These are phyloP conservation scores for Exophiala calicioides DNA, from an alignment of 2,329 filamentous ascomycete species.

Conservation along the genomic window DNA sequence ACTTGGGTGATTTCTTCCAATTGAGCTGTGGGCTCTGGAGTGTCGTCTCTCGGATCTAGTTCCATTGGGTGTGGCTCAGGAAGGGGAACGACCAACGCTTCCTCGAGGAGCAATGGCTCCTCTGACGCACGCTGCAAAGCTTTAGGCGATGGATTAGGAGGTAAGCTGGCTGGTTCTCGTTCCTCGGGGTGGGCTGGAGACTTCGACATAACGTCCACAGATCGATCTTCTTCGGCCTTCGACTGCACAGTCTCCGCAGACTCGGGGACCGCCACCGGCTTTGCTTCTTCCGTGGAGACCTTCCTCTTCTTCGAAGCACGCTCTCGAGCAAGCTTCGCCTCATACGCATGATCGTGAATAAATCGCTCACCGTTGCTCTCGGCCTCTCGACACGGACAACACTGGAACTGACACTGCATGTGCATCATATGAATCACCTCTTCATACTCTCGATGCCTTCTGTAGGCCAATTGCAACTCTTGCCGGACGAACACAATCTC, in stretches of 20 bases:
- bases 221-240: neutral
- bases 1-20: slow-evolving; percentile 33
- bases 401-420: slow-evolving; percentile 52
- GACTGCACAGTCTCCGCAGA: neutral
- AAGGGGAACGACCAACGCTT: slow-evolving; percentile 28
- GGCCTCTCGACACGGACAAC: slow-evolving; percentile 50
- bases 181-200: neutral
- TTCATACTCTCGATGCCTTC: slow-evolving; percentile 50
- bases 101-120: slow-evolving; percentile 18
- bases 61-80: slow-evolving; percentile 26
- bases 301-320: slow-evolving; percentile 25
- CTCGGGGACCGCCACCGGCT: no score
- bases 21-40: slow-evolving; percentile 26
- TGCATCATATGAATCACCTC: slow-evolving; percentile 57
- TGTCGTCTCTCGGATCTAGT: slow-evolving; percentile 15
- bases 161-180: slow-evolving; percentile 4
- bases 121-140: neutral
- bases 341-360: slow-evolving; percentile 42
- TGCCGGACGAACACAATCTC: slow-evolving; percentile 49
- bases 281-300: slow-evolving; percentile 14
- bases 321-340: slow-evolving; percentile 22
- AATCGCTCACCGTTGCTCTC: slow-evolving; percentile 44
- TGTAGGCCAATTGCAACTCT: slow-evolving; percentile 54
- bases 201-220: neutral
- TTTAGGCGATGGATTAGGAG: slow-evolving; percentile 17